Evolutionary conservation across 2,329 filamentous ascomycete species (phyloP).

Genomic region (Arthroderma sp.): DNA sequence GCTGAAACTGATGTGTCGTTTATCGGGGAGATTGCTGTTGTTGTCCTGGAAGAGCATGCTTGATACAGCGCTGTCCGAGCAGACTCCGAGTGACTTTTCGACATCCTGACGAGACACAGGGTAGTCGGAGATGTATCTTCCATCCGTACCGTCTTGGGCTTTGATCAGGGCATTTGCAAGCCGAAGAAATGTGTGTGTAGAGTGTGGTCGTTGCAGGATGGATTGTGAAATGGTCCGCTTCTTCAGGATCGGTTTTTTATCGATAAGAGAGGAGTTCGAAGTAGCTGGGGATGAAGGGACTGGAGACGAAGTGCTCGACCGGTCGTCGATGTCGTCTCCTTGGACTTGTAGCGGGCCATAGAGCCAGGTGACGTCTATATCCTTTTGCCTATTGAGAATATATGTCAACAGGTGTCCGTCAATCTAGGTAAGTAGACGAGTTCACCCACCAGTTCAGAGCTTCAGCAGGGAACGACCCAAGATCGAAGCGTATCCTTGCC

Average conservation of each 20-base stretch:
- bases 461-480: conserved; percentile 81
- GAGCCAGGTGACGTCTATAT: conserved; percentile 93
- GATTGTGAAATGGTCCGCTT: conserved; percentile 94
- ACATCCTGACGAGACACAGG: conserved; percentile 58
- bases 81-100: conserved; percentile 38
- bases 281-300: conserved; percentile 38
- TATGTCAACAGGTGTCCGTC: too few relatives aligned
- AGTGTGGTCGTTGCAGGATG: conserved; percentile 81
- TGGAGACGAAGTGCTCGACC: conserved; percentile 46
- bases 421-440: too few relatives aligned
- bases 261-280: conserved; percentile 29
- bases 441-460: conserved; percentile 75
- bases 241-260: conserved; percentile 84
- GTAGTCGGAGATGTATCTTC: conserved; percentile 44
- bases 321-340: conserved; percentile 37
- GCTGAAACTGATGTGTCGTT: conserved; percentile 90
- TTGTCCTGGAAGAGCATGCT: background rate
- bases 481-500: conserved; percentile 80
- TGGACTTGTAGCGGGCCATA: conserved; percentile 76
- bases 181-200: conserved; percentile 76
- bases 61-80: background rate
- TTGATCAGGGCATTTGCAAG: conserved; percentile 78
- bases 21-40: conserved; percentile 16
- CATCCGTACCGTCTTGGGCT: conserved; percentile 56
- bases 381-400: conserved; percentile 64